Base-by-base conservation (phyloP, 2,329 filamentous ascomycete species). In the Stemphylium beticola region DNA sequence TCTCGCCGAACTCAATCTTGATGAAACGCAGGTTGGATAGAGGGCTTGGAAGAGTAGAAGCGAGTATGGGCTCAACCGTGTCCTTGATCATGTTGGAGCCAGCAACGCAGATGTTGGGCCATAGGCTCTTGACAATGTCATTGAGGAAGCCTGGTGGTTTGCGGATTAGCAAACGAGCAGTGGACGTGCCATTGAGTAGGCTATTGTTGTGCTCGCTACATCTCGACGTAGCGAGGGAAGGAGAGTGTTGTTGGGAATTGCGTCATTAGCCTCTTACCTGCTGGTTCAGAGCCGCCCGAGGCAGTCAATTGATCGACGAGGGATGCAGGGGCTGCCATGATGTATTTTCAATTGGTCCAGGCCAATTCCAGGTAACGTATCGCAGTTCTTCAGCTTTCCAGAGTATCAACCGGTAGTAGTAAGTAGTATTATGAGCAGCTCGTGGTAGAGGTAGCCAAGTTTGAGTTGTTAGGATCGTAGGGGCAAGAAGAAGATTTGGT, bases 31-130 rank as follows among this genome's bases (percentile, higher is more conserved):
- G 69, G 4, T 74, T 69, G 17, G 73, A 65, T 4, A 82, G 71
- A 10, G 79, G 79, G 0, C 77, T 74, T 0, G 80, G 79, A 2
- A 82, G 74, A 65, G 78, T 81, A 4, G 74, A 72, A 1, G 74
- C 76, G 34, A 82, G 76, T 62, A 82, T 81, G 32, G 79, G 79
- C 60, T 82, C 79, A 26, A 78, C 79, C 15, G 78, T 78, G 4
- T 80, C 75, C 57, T 81, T 82, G 37, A 75, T 68, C 71, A 81
- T 81, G 40, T 72, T 70, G 62, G 73, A 68, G 36, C 74, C 78
- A 17, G 77, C 78, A 4, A 78, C 72, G 38, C 73, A 75, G 67
- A 82, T 80, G 61, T 82, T 81, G 32, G 80, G 80, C 80, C 80
- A 82, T 63, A 82, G 64, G 49, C 80, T 78, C 12, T 62, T 73